Evolutionary conservation across 176 grass and related monocot species (phyloP).

Genomic region (Oryza brachyantha): DNA sequence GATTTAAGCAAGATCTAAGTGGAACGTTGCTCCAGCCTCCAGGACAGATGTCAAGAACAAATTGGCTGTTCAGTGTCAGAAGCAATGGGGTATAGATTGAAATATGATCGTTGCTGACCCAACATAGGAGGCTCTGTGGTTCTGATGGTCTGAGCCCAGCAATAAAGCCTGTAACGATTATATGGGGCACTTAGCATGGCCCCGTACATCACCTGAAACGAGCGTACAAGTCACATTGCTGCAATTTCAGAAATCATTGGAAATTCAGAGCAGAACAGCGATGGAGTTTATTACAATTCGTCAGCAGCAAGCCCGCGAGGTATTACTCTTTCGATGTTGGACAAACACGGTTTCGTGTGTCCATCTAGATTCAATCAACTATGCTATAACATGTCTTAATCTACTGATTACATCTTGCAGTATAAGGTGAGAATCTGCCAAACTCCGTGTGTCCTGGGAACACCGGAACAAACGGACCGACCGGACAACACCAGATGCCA

Average conservation of each 20-base stretch:
- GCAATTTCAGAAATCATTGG: slow-evolving; percentile 36
- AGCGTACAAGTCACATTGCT: slow-evolving; percentile 3
- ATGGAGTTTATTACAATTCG: background rate
- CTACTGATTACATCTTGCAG: background rate
- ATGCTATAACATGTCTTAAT: background rate
- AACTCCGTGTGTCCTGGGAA: background rate
- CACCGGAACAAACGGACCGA: background rate
- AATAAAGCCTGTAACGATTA: slow-evolving; percentile 27
- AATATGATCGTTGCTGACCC: background rate
- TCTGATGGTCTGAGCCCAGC: background rate
- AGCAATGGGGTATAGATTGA: background rate
- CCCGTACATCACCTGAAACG: background rate
- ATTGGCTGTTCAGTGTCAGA: background rate
- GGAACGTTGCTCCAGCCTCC: too few relatives aligned
- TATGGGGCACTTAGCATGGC: slow-evolving; percentile 1
- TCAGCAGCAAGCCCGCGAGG: background rate
- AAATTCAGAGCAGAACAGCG: background rate
- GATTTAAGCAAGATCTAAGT: background rate
- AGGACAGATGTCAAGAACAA: background rate
- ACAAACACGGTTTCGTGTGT: background rate
- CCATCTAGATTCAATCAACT: background rate
- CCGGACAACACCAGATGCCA: background rate
- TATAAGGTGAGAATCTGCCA: background rate
- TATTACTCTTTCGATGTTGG: background rate
- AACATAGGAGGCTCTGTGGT: background rate